Conservation (phyloP, 2,329 filamentous ascomycete genomes). For the Westerdykella ornata region DNA sequence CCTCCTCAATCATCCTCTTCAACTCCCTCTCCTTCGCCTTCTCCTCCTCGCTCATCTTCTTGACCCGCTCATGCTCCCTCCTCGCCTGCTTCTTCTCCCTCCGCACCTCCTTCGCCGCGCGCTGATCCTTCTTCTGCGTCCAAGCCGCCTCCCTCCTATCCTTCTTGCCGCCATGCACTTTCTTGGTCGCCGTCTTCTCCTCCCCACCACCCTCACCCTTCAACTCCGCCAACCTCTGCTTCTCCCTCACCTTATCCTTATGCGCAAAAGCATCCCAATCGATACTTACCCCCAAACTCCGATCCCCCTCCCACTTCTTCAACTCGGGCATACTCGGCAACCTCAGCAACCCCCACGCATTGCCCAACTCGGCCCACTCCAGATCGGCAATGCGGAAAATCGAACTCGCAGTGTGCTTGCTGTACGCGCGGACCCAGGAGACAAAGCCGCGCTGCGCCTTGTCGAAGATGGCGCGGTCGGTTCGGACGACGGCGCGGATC, state of each 20-base stretch:
- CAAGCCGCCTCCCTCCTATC: constrained; percentile 27
- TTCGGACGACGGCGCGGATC: constrained; percentile 55
- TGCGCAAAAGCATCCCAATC: constrained; percentile 40
- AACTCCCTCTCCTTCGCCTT: constrained; percentile 19
- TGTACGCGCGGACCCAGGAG: constrained; percentile 86
- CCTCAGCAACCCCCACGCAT: constrained; percentile 77
- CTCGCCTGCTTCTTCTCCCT: constrained; percentile 31
- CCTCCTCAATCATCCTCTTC: constrained; percentile 21
- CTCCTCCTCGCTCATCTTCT: constrained; percentile 26
- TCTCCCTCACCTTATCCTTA: constrained; percentile 42
- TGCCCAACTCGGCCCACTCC: constrained; percentile 75
- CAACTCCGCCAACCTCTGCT: constrained; percentile 36
- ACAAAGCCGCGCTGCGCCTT: constrained; percentile 90
- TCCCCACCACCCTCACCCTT: constrained; percentile 16
- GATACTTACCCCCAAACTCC: constrained; percentile 36
- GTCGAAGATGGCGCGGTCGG: constrained; percentile 67
- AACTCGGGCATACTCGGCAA: constrained; percentile 90
- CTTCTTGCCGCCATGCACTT: constrained; percentile 16
- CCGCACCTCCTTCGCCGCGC: constrained; percentile 25
- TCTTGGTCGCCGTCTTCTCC: constrained; percentile 18
- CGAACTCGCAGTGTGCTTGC: constrained; percentile 80
- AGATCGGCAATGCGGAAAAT: constrained; percentile 81
- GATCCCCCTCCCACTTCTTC: constrained; percentile 43
- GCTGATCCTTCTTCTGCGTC: constrained; percentile 35
- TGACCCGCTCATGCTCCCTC: constrained; percentile 23